Base-by-base conservation (phyloP, 2,329 filamentous ascomycete species). In the Fusarium mexicanum region DNA sequence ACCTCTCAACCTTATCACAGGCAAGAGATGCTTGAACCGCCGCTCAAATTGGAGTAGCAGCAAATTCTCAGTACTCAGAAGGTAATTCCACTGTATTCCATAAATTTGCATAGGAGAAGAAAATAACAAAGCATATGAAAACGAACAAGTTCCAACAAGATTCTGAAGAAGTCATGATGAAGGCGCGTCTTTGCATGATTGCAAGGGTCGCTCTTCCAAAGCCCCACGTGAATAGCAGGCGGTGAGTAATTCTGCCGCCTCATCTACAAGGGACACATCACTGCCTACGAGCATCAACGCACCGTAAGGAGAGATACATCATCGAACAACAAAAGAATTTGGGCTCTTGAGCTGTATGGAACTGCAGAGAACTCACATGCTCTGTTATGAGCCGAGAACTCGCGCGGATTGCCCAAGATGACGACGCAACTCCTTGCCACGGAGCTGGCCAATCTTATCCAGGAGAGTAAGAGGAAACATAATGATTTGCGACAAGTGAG, bases 401-500 rank as follows among this genome's bases (percentile, higher is more conserved):
- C 46, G 64, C 64, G 74, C 54, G 67, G 62, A 60, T 67, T 68
- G 76, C 73, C 73, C 82, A 91, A 85, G 79, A 98, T 98, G 95
- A 97, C 95, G 83, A 92, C 94, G 79, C 94, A 97, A 89, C 91
- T 98, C 80, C 89, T 98, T 79, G 91, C 92, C 80, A 92, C 93
- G 67, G 95, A 98, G 89, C 90, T 98, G 82, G 90, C 92, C 80
- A 97, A 94, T 85, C 90, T 98, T 82, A 92, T 98, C 79, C 94
- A 97, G 83, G 96, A 99, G 86, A 96, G 95, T 81, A 98, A 97
- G 85, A 91, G 96, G 79, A 98, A 97, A 84, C 93, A 98, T 83
- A 91, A 93, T 77, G 96, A 98, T 79, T 87, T 99, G 61, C 91
- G 93, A 86, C 93, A 93, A 88, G 93, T 92, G 84, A 78, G 88